Conservation (phyloP, 1,139 yeast species). For the Taiozyma sp. region DNA sequence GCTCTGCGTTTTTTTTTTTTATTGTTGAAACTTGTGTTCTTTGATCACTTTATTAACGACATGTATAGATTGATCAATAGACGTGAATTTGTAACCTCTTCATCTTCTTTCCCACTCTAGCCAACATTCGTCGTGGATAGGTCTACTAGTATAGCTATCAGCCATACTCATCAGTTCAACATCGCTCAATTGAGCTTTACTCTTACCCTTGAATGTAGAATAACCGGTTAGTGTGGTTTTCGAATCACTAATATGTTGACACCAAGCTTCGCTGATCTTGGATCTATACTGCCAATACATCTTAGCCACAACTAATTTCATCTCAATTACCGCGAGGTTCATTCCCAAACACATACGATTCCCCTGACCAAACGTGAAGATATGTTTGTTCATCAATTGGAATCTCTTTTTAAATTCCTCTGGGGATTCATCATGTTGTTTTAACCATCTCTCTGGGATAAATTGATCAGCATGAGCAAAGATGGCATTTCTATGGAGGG, state of each 20-base stretch:
- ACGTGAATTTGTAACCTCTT: not conserved
- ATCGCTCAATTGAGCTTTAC: slow-evolving; percentile 27
- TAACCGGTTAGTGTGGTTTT: slow-evolving; percentile 17
- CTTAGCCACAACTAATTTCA: slow-evolving; percentile 51
- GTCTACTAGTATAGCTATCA: slow-evolving; percentile 47
- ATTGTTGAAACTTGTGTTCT: not conserved
- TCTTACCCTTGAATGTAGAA: slow-evolving; percentile 19
- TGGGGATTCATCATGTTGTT: slow-evolving; percentile 30
- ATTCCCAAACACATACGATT: slow-evolving; percentile 73
- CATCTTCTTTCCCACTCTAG: slow-evolving; percentile 30
- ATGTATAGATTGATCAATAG: not conserved
- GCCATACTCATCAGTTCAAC: slow-evolving; percentile 46
- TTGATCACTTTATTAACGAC: too few species aligned
- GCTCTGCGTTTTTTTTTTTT: too few species aligned
- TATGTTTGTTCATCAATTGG: slow-evolving; percentile 42
- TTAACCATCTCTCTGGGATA: slow-evolving; percentile 60
- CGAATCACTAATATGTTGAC: slow-evolving; percentile 22
- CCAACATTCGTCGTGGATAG: slow-evolving; percentile 48
- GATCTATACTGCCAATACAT: slow-evolving; percentile 45
- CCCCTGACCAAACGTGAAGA: slow-evolving; percentile 72
- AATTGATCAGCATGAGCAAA: slow-evolving; percentile 45
- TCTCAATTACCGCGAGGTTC: slow-evolving; percentile 62
- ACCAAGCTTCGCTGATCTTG: slow-evolving; percentile 39
- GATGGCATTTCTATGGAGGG: slow-evolving; percentile 45
- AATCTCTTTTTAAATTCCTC: slow-evolving; percentile 34